Evolutionary conservation across 2,329 filamentous ascomycete genomes (phyloP).

Genomic region (Phaeosphaeria sp.): DNA sequence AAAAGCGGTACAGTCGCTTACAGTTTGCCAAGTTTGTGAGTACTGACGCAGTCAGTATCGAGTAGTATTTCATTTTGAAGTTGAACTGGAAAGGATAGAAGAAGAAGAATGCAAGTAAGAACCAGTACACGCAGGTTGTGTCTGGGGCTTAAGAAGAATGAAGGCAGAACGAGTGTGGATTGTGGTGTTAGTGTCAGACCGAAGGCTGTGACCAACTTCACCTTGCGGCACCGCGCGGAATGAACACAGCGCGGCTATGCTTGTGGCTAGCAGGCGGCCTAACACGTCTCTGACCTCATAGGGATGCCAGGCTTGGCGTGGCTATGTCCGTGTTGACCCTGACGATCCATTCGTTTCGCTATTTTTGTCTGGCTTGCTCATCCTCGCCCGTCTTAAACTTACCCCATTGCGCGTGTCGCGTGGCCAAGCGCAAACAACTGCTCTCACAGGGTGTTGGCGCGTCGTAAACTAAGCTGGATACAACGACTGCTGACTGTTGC

Average conservation of each 20-base stretch:
- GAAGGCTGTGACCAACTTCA: not conserved
- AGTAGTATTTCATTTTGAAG: conserved; percentile 36
- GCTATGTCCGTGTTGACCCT: conserved; percentile 12
- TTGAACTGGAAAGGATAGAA: not conserved
- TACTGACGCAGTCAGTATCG: conserved; percentile 35
- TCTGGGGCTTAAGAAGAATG: not conserved
- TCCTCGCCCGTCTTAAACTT: not conserved
- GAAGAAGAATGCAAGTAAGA: not conserved
- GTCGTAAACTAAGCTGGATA: not conserved
- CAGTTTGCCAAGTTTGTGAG: conserved; percentile 37
- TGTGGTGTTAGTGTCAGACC: not conserved
- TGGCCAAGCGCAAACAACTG: not conserved
- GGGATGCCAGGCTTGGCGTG: conserved; percentile 14
- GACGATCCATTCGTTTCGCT: conserved; percentile 14
- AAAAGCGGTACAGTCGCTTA: conserved; percentile 21
- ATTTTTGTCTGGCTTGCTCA: conserved; percentile 8
- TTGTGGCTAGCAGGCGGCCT: not conserved
- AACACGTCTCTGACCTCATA: conserved; percentile 23
- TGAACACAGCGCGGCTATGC: not conserved
- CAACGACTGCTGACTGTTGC: not conserved
- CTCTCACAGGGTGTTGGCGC: not conserved
- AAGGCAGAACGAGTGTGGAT: conserved; percentile 10
- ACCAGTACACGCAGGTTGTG: not conserved
- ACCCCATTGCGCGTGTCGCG: conserved; percentile 9
- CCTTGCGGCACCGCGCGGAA: conserved; percentile 4